phyloP scores from a whole-genome alignment of 2,329 filamentous ascomycete species.

The Aspergillus pseudonomiae region DNA sequence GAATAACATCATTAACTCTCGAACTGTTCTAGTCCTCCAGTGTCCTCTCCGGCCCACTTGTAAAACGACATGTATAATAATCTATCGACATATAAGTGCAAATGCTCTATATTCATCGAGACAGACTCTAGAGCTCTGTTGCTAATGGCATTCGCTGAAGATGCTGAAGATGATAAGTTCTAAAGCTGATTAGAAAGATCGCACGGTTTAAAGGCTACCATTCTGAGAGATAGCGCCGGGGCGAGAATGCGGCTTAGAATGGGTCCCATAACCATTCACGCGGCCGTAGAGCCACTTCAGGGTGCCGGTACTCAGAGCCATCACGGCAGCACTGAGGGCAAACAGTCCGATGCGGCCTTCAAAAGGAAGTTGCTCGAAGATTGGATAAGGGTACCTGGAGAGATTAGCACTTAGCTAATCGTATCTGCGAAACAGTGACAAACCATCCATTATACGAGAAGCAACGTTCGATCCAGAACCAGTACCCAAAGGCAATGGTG shows the following conservation, averaged over 20 bases:
- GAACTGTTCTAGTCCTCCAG: background rate
- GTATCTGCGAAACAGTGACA: slow-evolving; percentile 24
- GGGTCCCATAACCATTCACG: slow-evolving; percentile 42
- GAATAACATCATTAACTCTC: background rate
- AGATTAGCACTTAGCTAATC: slow-evolving; percentile 9
- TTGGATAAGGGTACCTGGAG: slow-evolving; percentile 79
- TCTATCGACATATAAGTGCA: background rate
- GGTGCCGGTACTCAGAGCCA: slow-evolving; percentile 69
- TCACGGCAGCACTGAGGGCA: slow-evolving; percentile 67
- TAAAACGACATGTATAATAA: background rate
- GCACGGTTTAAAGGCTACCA: slow-evolving; percentile 20
- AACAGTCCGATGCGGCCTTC: slow-evolving; percentile 71
- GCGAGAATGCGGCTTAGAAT: slow-evolving; percentile 24
- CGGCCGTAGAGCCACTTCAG: slow-evolving; percentile 72
- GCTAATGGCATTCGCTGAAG: slow-evolving; percentile 3
- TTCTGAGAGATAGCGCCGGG: slow-evolving; percentile 34
- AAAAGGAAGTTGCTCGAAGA: slow-evolving; percentile 71
- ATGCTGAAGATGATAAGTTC: background rate
- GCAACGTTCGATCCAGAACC: slow-evolving; percentile 67
- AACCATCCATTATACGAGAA: slow-evolving; percentile 63
- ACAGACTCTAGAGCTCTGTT: background rate
- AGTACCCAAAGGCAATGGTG: slow-evolving; percentile 61
- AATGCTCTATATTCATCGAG: background rate
- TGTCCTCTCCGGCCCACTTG: no score
- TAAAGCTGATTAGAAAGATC: background rate